Percentiles rank a stretch among this genome's conserved stretches.
Evolutionary conservation across 805 yeast species (phyloP).

Genomic region (Candida piceae): DNA sequence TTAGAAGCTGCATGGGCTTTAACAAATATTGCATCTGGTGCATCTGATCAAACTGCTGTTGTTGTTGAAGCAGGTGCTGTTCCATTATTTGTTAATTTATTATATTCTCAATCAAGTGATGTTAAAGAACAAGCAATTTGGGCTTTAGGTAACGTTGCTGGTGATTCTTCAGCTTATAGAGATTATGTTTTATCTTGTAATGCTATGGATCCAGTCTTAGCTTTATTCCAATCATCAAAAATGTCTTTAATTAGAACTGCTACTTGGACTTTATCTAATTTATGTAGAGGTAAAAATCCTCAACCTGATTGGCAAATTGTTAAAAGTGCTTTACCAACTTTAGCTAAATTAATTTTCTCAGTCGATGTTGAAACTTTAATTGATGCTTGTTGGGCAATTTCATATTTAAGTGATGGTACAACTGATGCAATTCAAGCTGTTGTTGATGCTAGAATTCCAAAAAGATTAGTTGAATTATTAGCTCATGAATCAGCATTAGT

Average conservation of each 20-base stretch:
- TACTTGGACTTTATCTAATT: constrained; percentile 94
- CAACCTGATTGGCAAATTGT: constrained; percentile 94
- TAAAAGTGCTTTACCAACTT: constrained; percentile 81
- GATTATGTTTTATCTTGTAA: constrained; percentile 81
- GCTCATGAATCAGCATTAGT: constrained; percentile 79
- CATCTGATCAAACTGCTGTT: constrained; percentile 79
- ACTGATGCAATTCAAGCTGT: constrained; percentile 94
- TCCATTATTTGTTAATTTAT: constrained; percentile 79
- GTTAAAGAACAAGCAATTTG: constrained; percentile 98
- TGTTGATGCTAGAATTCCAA: constrained; percentile 92
- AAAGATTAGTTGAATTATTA: constrained; percentile 85
- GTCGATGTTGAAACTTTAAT: constrained; percentile 89
- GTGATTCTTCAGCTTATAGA: constrained; percentile 87
- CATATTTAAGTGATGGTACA: constrained; percentile 90
- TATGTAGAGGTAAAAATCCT: constrained; percentile 95
- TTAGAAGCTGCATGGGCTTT: constrained; percentile 99
- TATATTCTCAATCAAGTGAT: constrained; percentile 77
- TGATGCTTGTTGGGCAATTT: constrained; percentile 98
- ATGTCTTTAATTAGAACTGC: constrained; percentile 93
- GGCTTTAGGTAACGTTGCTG: constrained; percentile 99
- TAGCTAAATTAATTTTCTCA: constrained; percentile 86
- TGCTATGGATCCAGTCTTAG: constrained; percentile 85
- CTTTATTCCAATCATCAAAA: constrained; percentile 72
- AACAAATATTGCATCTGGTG: constrained; percentile 95
- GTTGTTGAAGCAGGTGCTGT: constrained; percentile 95